Conservation (phyloP, 306 rosid species). For the Dryas alaskensis region DNA sequence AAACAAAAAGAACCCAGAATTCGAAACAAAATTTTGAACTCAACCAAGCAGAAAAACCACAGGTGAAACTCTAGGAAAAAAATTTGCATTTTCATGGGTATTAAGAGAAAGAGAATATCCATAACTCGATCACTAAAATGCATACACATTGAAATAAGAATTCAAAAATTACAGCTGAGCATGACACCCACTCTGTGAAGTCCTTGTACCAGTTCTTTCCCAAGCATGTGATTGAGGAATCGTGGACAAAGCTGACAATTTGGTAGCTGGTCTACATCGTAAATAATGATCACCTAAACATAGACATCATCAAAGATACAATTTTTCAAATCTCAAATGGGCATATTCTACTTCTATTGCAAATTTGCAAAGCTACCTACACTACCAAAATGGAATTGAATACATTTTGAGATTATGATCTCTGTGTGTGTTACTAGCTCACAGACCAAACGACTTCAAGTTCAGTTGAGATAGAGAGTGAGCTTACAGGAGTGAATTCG, state of each 20-base stretch:
- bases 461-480: background rate
- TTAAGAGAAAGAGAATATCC: background rate
- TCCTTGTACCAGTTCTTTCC: conserved; percentile 25
- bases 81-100: background rate
- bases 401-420: background rate
- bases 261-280: conserved; percentile 27
- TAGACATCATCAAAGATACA: background rate
- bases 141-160: background rate
- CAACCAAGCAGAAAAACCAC: background rate
- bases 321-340: background rate
- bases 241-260: conserved; percentile 15
- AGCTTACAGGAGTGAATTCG: conserved; percentile 28
- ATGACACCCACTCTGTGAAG: conserved; percentile 29
- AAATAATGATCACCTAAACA: conserved; percentile 35
- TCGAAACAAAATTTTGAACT: background rate
- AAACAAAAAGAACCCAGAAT: conserved; percentile 1
- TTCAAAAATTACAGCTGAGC: conserved; percentile 33
- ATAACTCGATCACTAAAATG: background rate
- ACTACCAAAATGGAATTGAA: background rate
- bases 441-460: background rate
- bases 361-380: background rate
- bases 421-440: background rate
- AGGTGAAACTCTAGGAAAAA: background rate
- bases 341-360: background rate
- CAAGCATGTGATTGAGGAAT: conserved; percentile 19